These are phyloP conservation scores for Malus orientalis DNA, from an alignment of 306 rosid genomes.

Conservation along the genomic window DNA sequence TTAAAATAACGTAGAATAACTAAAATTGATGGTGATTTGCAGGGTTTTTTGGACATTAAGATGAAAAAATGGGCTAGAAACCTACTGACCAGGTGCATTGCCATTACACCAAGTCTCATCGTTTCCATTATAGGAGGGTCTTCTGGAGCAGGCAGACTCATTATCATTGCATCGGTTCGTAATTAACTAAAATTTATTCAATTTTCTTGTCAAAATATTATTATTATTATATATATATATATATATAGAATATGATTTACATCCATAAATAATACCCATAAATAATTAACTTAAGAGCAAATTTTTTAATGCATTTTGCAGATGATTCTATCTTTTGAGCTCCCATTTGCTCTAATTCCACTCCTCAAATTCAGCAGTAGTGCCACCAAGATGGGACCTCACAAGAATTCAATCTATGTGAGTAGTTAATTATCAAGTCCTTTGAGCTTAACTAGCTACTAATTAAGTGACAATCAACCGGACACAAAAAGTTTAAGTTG, in stretches of 20 bases:
- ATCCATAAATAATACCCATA: background rate
- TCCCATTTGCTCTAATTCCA: conserved; percentile 83
- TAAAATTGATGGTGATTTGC: background rate
- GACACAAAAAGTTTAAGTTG: background rate
- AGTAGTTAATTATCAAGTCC: background rate
- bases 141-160: conserved; percentile 42
- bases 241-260: too few relatives aligned
- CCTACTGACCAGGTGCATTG: conserved; percentile 62
- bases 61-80: conserved; percentile 75
- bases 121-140: conserved; percentile 67
- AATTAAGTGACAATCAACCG: background rate
- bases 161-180: conserved; percentile 71
- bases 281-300: background rate
- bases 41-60: conserved; percentile 88
- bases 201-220: background rate
- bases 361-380: conserved; percentile 86
- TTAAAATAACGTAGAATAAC: too few relatives aligned
- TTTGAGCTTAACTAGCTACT: background rate
- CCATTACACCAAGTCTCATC: conserved; percentile 82
- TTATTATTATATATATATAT: too few relatives aligned
- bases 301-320: conserved; percentile 17
- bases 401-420: conserved; percentile 60
- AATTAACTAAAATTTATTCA: background rate
- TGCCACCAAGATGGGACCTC: conserved; percentile 80
- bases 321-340: conserved; percentile 93